Evolutionary conservation across 169 alveolate genomes (phyloP), one percentile per base, ranked within the genome.

Genomic region (Cytauxzoon felis): DNA sequence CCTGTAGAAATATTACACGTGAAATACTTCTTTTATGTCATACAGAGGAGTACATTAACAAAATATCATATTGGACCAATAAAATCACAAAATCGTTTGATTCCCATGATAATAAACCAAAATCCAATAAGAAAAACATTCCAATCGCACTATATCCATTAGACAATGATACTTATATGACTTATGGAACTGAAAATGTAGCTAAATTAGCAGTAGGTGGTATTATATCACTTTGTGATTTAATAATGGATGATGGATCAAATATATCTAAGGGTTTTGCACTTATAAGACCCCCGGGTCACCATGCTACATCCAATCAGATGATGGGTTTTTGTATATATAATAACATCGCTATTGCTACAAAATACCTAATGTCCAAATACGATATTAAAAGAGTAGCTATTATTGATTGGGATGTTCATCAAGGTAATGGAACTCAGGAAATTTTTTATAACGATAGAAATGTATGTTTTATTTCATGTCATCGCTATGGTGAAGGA

Each of bases 371-470:
- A 13, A 90, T 72, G 67, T 73, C 84, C 51, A 65, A 67, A 36
- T 89, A 91, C 68, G 87, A 90, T 16, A 85, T 95, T 16, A 72
- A 88, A 61, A 88, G 93, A 56, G 87, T 94, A 1, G 97, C 96
- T 3, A 92, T 95, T 54, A 81, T 95, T 38, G 98, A 95, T 75
- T 92, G 94, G 87, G 98, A 95, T 76, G 97, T 93, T 13, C 99
- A 95, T 78, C 98, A 93, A 76, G 97, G 98, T 16, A 92, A 95
- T 81, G 98, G 98, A 9, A 95, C 99, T 5, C 95, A 94, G 51
- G 96, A 92, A 51, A 92, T 94, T 18, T 86, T 95, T 36, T 72
- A 66, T 65, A 59, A 52, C 30, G 87, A 79, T 27, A 38, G 62
- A 24, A 54, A 51, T 21, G 90, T 87, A 19, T 64, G 81, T 53